These are phyloP conservation scores for Schwanniomyces polymorphus DNA, from an alignment of 805 yeast species.

Conservation along the genomic window DNA sequence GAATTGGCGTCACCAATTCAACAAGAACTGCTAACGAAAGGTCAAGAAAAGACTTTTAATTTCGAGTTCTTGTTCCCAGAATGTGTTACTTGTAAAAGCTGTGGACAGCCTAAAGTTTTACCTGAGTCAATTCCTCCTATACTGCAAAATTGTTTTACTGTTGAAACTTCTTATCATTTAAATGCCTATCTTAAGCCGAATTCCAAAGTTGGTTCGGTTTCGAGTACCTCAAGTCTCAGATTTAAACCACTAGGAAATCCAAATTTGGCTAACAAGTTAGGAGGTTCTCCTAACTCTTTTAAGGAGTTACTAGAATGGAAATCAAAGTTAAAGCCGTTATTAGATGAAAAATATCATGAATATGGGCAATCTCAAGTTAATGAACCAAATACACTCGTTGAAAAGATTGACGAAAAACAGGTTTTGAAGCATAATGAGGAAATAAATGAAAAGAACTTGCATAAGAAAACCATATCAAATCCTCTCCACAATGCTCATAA, in stretches of 20 bases:
- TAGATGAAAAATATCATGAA: constrained; percentile 1
- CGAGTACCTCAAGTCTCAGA: not conserved
- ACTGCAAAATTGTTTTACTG: not conserved
- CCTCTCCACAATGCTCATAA: constrained; percentile 1
- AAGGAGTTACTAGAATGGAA: not conserved
- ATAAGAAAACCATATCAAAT: not conserved
- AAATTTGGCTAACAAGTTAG: not conserved
- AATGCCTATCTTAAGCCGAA: constrained; percentile 1
- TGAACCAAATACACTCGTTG: not conserved
- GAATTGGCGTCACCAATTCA: not conserved
- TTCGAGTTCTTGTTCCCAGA: constrained; percentile 2
- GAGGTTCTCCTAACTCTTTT: not conserved
- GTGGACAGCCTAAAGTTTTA: not conserved
- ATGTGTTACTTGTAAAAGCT: not conserved
- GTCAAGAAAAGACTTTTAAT: not conserved
- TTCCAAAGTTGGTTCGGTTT: not conserved
- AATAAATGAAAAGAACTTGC: not conserved
- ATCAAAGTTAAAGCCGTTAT: not conserved
- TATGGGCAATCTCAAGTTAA: not conserved
- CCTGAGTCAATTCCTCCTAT: not conserved
- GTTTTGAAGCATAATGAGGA: not conserved
- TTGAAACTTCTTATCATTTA: not conserved
- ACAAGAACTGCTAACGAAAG: not conserved
- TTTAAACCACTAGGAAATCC: constrained; percentile 1
- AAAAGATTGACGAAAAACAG: not conserved